Percentiles rank a stretch among this genome's conserved stretches.
Evolutionary conservation across 2,329 filamentous ascomycete genomes (phyloP).

Genomic region (Fusarium sp.): DNA sequence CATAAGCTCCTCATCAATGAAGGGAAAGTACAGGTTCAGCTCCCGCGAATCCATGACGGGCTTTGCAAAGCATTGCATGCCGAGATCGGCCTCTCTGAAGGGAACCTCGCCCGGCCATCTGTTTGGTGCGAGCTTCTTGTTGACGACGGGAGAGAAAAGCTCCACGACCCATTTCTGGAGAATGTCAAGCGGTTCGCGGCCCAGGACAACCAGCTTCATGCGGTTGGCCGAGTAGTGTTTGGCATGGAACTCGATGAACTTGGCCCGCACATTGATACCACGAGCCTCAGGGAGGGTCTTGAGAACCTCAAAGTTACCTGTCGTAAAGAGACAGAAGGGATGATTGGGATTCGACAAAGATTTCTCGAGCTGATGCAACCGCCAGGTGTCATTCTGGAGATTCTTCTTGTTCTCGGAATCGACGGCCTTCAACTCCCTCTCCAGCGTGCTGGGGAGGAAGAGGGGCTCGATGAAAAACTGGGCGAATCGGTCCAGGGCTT

Average conservation of each 20-base stretch:
- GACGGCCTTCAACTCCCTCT: conserved; percentile 88
- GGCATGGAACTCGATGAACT: conserved; percentile 92
- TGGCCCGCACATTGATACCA: conserved; percentile 86
- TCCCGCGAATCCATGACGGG: conserved; percentile 90
- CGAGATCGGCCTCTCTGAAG: conserved; percentile 62
- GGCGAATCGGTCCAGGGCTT: conserved; percentile 89
- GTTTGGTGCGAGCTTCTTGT: conserved; percentile 81
- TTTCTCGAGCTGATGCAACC: conserved; percentile 88
- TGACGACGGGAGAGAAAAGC: conserved; percentile 82
- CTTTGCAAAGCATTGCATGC: conserved; percentile 85
- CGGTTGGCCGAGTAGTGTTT: conserved; percentile 92
- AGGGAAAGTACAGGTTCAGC: conserved; percentile 85
- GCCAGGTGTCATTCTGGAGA: conserved; percentile 89
- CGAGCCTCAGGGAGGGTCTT: conserved; percentile 83
- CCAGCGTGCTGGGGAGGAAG: conserved; percentile 85
- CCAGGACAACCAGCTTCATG: conserved; percentile 92
- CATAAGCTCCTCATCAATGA: conserved; percentile 83
- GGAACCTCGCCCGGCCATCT: conserved; percentile 65
- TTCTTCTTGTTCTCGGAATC: conserved; percentile 99
- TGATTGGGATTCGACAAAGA: conserved; percentile 84
- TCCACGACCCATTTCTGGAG: conserved; percentile 87
- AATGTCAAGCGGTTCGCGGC: conserved; percentile 83
- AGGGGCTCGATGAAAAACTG: conserved; percentile 94
- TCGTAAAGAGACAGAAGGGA: conserved; percentile 91
- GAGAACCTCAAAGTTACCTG: conserved; percentile 86